phyloP scores from a whole-genome alignment of 108 stramenopile genomes.

The Cyclotella atomus region DNA sequence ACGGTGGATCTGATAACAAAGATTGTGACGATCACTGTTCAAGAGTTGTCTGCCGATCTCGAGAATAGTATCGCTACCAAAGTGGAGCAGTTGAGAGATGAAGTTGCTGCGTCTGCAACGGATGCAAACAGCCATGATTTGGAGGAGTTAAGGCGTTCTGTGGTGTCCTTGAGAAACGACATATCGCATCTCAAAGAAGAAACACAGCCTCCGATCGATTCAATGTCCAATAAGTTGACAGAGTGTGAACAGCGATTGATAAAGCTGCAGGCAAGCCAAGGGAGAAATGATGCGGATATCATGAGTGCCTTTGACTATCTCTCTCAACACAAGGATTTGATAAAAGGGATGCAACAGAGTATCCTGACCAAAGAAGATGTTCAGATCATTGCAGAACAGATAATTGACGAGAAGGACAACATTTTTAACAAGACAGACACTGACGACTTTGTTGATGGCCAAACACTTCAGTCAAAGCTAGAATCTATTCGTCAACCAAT shows the following conservation, averaged over 20 bases:
- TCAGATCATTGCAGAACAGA: not conserved
- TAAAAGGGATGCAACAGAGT: not conserved
- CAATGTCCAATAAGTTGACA: not conserved
- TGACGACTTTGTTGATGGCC: conserved; percentile 3
- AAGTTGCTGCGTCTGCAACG: too few species aligned
- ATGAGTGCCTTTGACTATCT: not conserved
- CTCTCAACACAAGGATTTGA: not conserved
- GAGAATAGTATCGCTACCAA: too few species aligned
- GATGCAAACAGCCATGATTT: not conserved
- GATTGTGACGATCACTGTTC: not conserved
- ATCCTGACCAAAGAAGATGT: not conserved
- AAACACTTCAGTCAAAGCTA: not conserved
- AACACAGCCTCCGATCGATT: not conserved
- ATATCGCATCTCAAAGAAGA: not conserved
- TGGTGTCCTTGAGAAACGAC: not conserved
- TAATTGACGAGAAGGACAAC: not conserved
- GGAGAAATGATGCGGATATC: not conserved
- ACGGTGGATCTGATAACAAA: not conserved
- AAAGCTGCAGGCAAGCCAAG: not conserved
- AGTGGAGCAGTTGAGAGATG: too few species aligned
- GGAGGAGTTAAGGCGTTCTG: not conserved
- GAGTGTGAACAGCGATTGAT: not conserved
- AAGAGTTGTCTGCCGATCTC: too few species aligned
- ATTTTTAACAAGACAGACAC: not conserved
- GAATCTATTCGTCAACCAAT: not conserved